A percentile compares a stretch with the other conserved stretches of the same genome.
Evolutionary conservation across 2,329 filamentous ascomycete species (phyloP).

Genomic region (Coniochaeta ligniaria): DNA sequence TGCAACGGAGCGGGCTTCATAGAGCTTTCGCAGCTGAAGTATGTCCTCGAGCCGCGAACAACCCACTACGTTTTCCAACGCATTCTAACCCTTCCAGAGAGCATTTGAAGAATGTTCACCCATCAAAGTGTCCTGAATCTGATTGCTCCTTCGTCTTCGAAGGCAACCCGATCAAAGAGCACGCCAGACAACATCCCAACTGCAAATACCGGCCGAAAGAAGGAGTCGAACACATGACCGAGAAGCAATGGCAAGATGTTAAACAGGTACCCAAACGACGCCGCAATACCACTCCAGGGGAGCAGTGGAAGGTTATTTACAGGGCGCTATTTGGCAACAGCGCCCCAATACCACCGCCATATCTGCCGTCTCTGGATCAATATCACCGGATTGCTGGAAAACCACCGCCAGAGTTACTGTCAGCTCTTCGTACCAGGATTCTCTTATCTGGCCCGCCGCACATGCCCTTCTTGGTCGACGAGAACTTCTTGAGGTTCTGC

Average conservation of each 20-base stretch:
- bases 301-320: background rate
- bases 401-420: background rate
- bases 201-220: background rate
- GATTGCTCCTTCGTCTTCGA: background rate
- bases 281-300: background rate
- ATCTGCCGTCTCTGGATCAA: background rate
- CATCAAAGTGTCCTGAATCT: background rate
- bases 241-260: background rate
- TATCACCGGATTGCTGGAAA: background rate
- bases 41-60: background rate
- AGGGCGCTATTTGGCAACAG: background rate
- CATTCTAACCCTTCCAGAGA: background rate
- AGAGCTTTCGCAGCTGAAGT: background rate
- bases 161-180: background rate
- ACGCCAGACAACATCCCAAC: background rate
- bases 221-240: background rate
- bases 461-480: background rate
- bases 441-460: background rate
- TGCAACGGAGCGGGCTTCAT: background rate
- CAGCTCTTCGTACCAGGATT: background rate
- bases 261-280: background rate
- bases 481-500: background rate
- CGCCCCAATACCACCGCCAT: background rate
- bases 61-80: background rate
- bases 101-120: background rate